phyloP scores from a whole-genome alignment of 352 stramenopile species.

The Proteromonas lacertae region DNA sequence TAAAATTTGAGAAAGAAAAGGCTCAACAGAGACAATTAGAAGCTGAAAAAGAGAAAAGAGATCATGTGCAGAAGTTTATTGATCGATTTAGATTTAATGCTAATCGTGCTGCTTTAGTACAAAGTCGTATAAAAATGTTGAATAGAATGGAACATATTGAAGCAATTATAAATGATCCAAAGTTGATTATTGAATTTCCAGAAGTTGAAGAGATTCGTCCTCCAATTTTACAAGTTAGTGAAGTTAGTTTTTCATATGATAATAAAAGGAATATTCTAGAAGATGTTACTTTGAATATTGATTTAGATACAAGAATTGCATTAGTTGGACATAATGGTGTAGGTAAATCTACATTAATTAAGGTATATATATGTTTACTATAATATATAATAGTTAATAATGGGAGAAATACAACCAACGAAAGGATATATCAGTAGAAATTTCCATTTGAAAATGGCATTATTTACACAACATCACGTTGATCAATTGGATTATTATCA shows the following conservation, averaged over 20 bases:
- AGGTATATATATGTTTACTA: too few relatives aligned
- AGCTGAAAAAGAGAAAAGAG: slow-evolving; percentile 21
- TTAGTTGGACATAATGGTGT: slow-evolving; percentile 80
- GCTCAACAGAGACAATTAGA: slow-evolving; percentile 46
- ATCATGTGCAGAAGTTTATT: slow-evolving; percentile 41
- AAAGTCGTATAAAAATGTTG: slow-evolving; percentile 67
- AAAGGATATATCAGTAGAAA: slow-evolving; percentile 13
- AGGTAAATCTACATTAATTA: slow-evolving; percentile 89
- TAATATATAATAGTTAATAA: too few relatives aligned
- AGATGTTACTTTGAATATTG: slow-evolving; percentile 66
- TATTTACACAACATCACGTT: slow-evolving; percentile 78
- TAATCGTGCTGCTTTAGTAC: slow-evolving; percentile 67
- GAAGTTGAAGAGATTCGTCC: too few relatives aligned
- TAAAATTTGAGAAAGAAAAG: slow-evolving; percentile 18
- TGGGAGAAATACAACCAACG: too few relatives aligned
- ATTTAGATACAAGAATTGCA: slow-evolving; percentile 64
- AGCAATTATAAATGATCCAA: neutral
- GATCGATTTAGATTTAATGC: slow-evolving; percentile 71
- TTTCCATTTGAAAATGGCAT: slow-evolving; percentile 49
- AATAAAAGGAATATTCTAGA: slow-evolving; percentile 22
- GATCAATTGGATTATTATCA: slow-evolving; percentile 62
- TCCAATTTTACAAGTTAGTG: neutral
- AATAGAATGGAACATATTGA: slow-evolving; percentile 26
- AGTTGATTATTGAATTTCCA: too few relatives aligned
- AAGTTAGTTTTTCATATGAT: neutral